Base-by-base conservation (phyloP, 2,329 filamentous ascomycete species). In the Aspergillus caelatus region DNA sequence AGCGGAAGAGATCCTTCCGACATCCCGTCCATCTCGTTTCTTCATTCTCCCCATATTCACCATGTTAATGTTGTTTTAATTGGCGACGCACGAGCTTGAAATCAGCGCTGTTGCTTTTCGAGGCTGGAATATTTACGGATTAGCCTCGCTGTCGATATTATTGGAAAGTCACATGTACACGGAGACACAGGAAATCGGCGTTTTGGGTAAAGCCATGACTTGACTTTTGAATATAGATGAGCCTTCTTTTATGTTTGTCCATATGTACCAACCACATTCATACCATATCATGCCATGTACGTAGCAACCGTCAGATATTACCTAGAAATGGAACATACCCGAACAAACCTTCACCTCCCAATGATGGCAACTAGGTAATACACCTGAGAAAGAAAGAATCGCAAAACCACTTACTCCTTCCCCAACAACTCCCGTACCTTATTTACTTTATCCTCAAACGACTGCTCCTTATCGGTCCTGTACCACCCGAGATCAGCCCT, bases 381-480 rank as follows among this genome's bases (percentile, higher is more conserved):
- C 39, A n/a, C 16, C 16, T 2, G 19, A 41, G 39, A 19, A 41
- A n/a, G 39, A n/a, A n/a, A 41, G 8, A 19, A n/a, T 41, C 8
- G 12, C 34, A 10, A n/a, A 41, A 10, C 30, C 34, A 34, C 12
- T 46, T 26, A 48, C 56, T 68, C 68, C 59, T 76, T 73, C 9
- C 66, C 79, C 65, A 89, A 72, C 60, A 89, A 69, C 68, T 81
- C 79, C 68, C 86, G 80, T 39, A 90, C 86, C 57, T 83, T 84
- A 28, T 79, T 80, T 26, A 96, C 91, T 81, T 96, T 97, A 68
- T 96, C 91, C 73, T 89, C 85, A 41, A 91, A 90, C 2, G 87
- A 88, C 80, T 97, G 93, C 75, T 84, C 86, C 85, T 96, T 96
- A 76, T 97, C 93, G 71, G 90, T 96, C 73, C 93, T 90, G 28